phyloP scores from a whole-genome alignment of 2,329 filamentous ascomycete genomes.

The Trichoderma oligosporum region DNA sequence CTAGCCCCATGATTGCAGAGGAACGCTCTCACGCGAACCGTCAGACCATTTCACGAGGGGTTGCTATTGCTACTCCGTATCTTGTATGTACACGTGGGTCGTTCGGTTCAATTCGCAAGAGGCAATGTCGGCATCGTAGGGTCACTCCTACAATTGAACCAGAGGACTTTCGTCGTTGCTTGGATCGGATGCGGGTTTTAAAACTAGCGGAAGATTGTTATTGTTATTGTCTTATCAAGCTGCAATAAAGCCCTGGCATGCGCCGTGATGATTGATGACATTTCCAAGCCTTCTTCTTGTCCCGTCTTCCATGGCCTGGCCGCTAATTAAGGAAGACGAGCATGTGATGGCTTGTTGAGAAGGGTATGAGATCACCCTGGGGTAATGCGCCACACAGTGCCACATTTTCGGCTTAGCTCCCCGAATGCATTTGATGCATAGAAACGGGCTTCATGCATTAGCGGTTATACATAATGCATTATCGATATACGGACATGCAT shows the following conservation, averaged over 20 bases:
- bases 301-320: conserved; percentile 8
- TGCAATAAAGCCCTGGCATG: neutral
- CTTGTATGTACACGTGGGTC: conserved; percentile 2
- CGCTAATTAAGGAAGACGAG: conserved; percentile 16
- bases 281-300: conserved; percentile 1
- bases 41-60: conserved; percentile 27
- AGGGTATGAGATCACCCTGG: conserved; percentile 13
- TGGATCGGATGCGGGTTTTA: neutral
- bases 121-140: neutral
- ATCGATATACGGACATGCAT: conserved; percentile 2
- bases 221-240: neutral
- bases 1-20: conserved; percentile 42
- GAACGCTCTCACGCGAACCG: conserved; percentile 31
- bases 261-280: conserved; percentile 9
- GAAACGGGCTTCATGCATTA: neutral
- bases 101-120: conserved; percentile 6
- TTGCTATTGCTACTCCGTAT: neutral
- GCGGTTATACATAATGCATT: neutral
- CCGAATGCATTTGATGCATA: neutral
- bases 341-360: conserved; percentile 20
- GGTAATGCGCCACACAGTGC: conserved; percentile 16
- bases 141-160: neutral
- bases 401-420: conserved; percentile 1
- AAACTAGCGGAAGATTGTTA: neutral
- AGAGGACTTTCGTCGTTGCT: neutral